Evolutionary conservation across 1,284 basidiomycete species (phyloP).

Genomic region (Bjerkandera adusta): DNA sequence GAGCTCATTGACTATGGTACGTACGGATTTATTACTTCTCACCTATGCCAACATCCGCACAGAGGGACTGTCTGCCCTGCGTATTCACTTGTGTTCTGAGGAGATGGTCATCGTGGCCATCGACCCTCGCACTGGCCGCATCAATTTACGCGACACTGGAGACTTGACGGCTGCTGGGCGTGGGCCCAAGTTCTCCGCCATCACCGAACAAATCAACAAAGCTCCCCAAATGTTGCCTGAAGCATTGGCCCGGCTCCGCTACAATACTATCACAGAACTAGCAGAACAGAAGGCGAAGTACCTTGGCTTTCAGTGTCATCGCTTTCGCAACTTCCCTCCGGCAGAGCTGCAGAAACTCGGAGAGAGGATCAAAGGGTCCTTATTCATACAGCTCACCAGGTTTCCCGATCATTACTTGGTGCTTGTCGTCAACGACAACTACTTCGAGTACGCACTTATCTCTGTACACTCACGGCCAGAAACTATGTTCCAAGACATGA

Average conservation of each 20-base stretch:
- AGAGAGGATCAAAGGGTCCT: conserved; percentile 45
- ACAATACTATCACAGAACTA: conserved; percentile 65
- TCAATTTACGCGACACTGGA: conserved; percentile 70
- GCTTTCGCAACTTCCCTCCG: conserved; percentile 60
- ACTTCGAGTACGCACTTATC: conserved; percentile 76
- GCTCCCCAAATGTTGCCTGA: conserved; percentile 54
- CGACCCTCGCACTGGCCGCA: conserved; percentile 68
- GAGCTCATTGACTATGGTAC: conserved; percentile 51
- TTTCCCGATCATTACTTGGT: conserved; percentile 76
- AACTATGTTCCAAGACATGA: conserved; percentile 52
- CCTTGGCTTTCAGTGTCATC: conserved; percentile 68
- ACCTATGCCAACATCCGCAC: conserved; percentile 12
- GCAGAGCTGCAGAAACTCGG: conserved; percentile 69
- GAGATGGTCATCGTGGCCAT: conserved; percentile 70
- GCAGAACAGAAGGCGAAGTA: conserved; percentile 76
- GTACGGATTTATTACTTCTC: conserved; percentile 13
- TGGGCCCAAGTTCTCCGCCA: conserved; percentile 52
- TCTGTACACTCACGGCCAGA: conserved; percentile 51
- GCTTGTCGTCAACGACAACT: conserved; percentile 71
- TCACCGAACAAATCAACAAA: conserved; percentile 62
- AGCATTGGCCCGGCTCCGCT: conserved; percentile 51
- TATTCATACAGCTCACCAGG: conserved; percentile 70
- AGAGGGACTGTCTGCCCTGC: conserved; percentile 49
- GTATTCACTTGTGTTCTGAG: conserved; percentile 67
- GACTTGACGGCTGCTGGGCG: conserved; percentile 72